These are phyloP conservation scores for Coelastrella sp. DNA, from an alignment of 139 green algal genomes.

Conservation along the genomic window DNA sequence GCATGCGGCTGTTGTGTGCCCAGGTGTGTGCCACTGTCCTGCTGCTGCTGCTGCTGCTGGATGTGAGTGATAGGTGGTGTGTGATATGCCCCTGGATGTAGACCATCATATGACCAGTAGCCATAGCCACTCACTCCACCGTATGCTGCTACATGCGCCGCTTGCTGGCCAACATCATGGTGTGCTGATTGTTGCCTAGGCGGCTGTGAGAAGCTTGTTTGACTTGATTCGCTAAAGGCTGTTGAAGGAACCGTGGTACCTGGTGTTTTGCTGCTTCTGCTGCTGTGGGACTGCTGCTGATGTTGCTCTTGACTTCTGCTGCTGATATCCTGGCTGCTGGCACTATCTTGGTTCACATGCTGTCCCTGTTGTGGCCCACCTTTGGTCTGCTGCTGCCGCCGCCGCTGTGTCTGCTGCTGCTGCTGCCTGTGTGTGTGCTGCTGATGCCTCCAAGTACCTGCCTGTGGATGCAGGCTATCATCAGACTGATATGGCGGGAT, in stretches of 20 bases:
- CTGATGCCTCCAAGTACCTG: background rate
- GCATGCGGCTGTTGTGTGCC: too few species aligned
- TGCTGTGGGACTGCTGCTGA: too few species aligned
- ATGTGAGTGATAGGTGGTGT: background rate
- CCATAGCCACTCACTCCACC: background rate
- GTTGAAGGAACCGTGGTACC: too few species aligned
- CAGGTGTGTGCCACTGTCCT: too few species aligned
- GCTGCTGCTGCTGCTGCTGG: too few species aligned
- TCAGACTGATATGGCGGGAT: background rate
- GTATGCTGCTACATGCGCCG: constrained; percentile 12
- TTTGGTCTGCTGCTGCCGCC: background rate
- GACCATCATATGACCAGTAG: background rate
- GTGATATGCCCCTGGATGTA: background rate
- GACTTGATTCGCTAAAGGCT: too few species aligned
- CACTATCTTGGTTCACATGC: too few species aligned
- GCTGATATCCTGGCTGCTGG: too few species aligned
- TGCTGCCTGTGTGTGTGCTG: background rate
- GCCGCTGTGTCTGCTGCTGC: background rate
- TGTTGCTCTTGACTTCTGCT: too few species aligned
- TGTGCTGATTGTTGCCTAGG: background rate
- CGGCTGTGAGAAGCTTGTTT: too few species aligned
- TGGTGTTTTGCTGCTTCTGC: too few species aligned
- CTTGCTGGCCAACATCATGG: background rate
- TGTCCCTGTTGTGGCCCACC: too few species aligned
- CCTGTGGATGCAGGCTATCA: background rate